Evolutionary conservation across 2,329 filamentous ascomycete species (phyloP), one percentile per base, ranked within the genome.

Genomic region (Aspergillus piperis): DNA sequence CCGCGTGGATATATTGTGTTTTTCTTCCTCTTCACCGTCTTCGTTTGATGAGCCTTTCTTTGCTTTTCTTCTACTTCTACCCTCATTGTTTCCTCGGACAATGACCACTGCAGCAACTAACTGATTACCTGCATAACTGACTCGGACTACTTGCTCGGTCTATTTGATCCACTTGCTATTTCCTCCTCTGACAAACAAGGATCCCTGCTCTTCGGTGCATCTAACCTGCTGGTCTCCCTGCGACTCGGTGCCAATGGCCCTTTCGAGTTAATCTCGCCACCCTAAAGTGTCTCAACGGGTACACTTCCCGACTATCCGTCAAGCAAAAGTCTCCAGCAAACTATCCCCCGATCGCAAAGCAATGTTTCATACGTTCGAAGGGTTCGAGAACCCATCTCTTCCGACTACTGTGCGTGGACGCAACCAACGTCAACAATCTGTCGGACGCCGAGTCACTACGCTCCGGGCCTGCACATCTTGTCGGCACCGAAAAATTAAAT

Each of bases 401-500:
- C 64, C 69, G 56, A 69, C 70, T 23, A 64, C 71, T 41, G 66
- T 66, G 53, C 69, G 70, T 32, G 70, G 70, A 54, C 69, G 71
- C 36, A 70, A 66, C 10, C 72, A 77, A 39, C 74, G 75, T 39
- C 72, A 75, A 51, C 70, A 67, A 47, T 75, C 73, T 1, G 62
- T 73, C 32, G 69, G 70, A 39, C 72, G 72, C 10, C 66, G 76
- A 57, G 73, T 77, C 38, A 78, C 76, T 8, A 78, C 75, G 6
- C 66, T 77, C 15, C 74, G 76, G 10, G 89, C 89, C 39, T 92
- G 89, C 73, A 87, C 89, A 51, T 89, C 90, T 68, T 92, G 90
- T 78, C 88, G 92, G 71, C 84, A 90, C 66, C 85, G 90, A 63
- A 95, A 94, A 76, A 94, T 94, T 58, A 88, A 91, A 64, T 95